Evolutionary conservation across 768 basidiomycete genomes (phyloP), one percentile per base, ranked within the genome.

Genomic region (Tubosaeta sp.): DNA sequence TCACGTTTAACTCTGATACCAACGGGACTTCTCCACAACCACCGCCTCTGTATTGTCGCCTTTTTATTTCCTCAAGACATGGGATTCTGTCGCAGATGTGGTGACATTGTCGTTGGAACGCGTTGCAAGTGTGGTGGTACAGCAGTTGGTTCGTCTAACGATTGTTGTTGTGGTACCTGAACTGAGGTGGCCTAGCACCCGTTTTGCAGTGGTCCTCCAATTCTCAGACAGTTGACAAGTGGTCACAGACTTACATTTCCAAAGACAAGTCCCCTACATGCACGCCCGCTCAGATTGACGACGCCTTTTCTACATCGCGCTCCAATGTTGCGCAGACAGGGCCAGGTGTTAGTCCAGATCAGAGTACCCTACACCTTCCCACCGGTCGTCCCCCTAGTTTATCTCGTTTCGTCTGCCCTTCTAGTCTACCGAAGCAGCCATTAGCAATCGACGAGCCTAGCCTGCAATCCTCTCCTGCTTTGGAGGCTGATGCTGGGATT

Each of bases 71-170:
- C 21, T 40, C 29, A 14, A 32, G 35, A 21, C 24, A 92, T 92
- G 90, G 86, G 86, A 21, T 92, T 92, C 62, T 93, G 90, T 72
- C 79, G 87, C 52, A 76, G 87, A 64, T 93, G 90, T 62, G 90
- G 90, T 51, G 86, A 91, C 55, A 90, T 93, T 52, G 88, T 91
- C 29, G 63, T 74, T 31, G 81, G 81, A 44, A 68, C 72, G 38
- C 85, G 85, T 46, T 91, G 88, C 69, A 84, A 80, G 68, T 93
- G 90, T 67, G 90, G 90, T 57, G 90, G 90, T 48, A 72, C 75
- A 16, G 72, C 86, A 48, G 90, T 88, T 48, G 89, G 90, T 91
- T 63, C 61, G 90, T 75, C 46, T 47, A 32, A 16, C 43, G 25
- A 35, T 48, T 14, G 34, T 38, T 51, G 39, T 44, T 32, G 21